These are phyloP conservation scores for Suillus decipiens DNA, from an alignment of 768 basidiomycete genomes.

Conservation along the genomic window DNA sequence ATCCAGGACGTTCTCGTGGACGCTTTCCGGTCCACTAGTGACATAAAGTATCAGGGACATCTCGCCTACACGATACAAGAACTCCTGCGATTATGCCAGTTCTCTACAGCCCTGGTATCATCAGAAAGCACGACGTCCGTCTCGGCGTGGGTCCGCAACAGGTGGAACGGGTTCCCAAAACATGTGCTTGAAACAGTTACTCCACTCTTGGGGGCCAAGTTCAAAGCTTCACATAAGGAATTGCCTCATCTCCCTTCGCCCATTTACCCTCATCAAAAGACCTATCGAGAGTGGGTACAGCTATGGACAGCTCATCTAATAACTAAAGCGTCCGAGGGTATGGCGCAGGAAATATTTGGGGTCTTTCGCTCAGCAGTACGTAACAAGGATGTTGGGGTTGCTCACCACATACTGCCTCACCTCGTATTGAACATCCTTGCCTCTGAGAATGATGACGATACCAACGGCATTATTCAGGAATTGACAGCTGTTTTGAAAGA, in stretches of 20 bases:
- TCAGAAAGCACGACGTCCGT: conserved; percentile 51
- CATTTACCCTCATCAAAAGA: conserved; percentile 73
- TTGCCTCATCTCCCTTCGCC: conserved; percentile 55
- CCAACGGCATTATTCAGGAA: conserved; percentile 69
- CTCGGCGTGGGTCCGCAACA: conserved; percentile 63
- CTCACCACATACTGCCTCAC: conserved; percentile 88
- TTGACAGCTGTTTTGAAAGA: conserved; percentile 83
- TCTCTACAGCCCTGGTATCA: conserved; percentile 73
- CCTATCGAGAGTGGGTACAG: conserved; percentile 97
- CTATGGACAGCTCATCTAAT: conserved; percentile 86
- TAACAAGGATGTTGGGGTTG: conserved; percentile 93
- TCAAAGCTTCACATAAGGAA: conserved; percentile 49
- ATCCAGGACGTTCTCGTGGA: conserved; percentile 84
- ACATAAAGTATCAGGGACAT: conserved; percentile 87
- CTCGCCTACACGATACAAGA: conserved; percentile 94
- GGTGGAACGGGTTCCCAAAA: conserved; percentile 82
- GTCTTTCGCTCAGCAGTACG: conserved; percentile 78
- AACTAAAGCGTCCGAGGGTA: conserved; percentile 53
- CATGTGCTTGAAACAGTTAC: conserved; percentile 84
- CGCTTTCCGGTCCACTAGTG: conserved; percentile 91
- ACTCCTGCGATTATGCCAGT: conserved; percentile 82
- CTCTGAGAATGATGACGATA: conserved; percentile 65
- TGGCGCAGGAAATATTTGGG: conserved; percentile 70
- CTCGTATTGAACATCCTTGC: conserved; percentile 84
- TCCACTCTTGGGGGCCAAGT: conserved; percentile 76